phyloP scores from a whole-genome alignment of 2,329 filamentous ascomycete species.

The Aspergillus fructus region DNA sequence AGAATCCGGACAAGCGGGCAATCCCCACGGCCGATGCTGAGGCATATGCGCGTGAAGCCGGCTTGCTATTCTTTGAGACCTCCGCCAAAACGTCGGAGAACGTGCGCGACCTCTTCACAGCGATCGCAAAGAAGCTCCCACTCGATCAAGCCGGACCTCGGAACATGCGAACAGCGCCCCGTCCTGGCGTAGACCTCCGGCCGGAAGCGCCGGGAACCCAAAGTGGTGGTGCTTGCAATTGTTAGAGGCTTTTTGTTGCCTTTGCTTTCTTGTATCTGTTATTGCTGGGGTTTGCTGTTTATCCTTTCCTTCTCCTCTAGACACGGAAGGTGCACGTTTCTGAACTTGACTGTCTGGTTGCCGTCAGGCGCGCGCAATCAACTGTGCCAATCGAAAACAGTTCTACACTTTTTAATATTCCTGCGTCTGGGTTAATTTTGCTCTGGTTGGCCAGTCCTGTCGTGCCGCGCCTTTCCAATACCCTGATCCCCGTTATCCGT shows the following conservation, averaged over 20 bases:
- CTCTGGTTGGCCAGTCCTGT: slow-evolving; percentile 7
- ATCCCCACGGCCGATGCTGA: slow-evolving; percentile 87
- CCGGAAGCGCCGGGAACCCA: slow-evolving; percentile 62
- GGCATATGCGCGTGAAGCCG: slow-evolving; percentile 90
- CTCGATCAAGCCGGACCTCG: slow-evolving; percentile 94
- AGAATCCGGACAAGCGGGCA: slow-evolving; percentile 93
- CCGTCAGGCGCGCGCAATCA: slow-evolving; percentile 2
- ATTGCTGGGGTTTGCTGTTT: slow-evolving; percentile 9
- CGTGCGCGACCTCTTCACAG: slow-evolving; percentile 91
- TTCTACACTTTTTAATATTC: slow-evolving; percentile 17
- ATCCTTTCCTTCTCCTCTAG: slow-evolving; percentile 16
- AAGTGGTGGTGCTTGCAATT: slow-evolving; percentile 62
- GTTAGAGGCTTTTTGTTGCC: slow-evolving; percentile 44
- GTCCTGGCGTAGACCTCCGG: slow-evolving; percentile 66
- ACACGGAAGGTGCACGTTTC: slow-evolving; percentile 18
- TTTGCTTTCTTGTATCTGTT: slow-evolving; percentile 9
- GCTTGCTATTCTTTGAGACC: slow-evolving; percentile 96
- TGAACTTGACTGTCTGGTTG: slow-evolving; percentile 11
- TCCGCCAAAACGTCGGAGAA: slow-evolving; percentile 98
- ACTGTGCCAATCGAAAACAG: slow-evolving; percentile 14
- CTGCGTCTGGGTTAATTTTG: slow-evolving; percentile 10
- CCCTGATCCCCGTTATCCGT: slow-evolving; percentile 3
- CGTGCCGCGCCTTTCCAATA: slow-evolving; percentile 1
- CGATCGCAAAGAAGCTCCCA: slow-evolving; percentile 95
- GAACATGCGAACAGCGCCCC: slow-evolving; percentile 68